Percentiles rank a stretch among this genome's conserved stretches.
These are phyloP conservation scores for Geranomyces michiganensis DNA, from an alignment of 192 early-diverging fungal species.

Conservation along the genomic window DNA sequence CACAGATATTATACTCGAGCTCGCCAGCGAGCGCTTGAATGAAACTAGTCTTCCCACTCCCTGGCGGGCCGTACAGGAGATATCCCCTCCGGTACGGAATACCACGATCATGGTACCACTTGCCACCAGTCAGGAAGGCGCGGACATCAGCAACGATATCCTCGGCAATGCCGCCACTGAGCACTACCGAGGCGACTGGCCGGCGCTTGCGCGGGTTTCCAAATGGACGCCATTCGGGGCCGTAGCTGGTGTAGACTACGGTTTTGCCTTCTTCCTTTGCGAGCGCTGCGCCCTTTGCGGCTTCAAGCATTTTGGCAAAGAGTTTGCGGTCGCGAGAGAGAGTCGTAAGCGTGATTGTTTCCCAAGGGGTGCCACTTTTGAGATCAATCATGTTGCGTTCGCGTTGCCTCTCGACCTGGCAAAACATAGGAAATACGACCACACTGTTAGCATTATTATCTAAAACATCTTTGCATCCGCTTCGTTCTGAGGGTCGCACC, in stretches of 20 bases:
- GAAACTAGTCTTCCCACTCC: constrained; percentile 72
- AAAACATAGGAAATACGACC: neutral
- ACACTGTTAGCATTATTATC: too few relatives aligned
- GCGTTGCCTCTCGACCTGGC: constrained; percentile 73
- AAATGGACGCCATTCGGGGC: constrained; percentile 96
- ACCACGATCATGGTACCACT: constrained; percentile 59
- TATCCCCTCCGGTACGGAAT: constrained; percentile 73
- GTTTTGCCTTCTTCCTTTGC: constrained; percentile 92
- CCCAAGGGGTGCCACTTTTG: constrained; percentile 89
- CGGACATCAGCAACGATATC: constrained; percentile 48
- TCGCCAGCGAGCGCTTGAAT: constrained; percentile 76
- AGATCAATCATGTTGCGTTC: constrained; percentile 90
- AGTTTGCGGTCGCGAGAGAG: constrained; percentile 77
- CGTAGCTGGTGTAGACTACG: constrained; percentile 93
- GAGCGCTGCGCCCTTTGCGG: constrained; percentile 81
- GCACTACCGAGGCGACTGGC: constrained; percentile 51
- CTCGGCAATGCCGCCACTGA: constrained; percentile 41
- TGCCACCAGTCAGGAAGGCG: constrained; percentile 45
- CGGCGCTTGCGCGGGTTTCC: constrained; percentile 85
- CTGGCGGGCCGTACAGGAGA: constrained; percentile 72
- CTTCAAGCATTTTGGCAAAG: constrained; percentile 75
- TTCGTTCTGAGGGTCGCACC: constrained; percentile 15
- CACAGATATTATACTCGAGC: constrained; percentile 76
- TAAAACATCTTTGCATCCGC: neutral
- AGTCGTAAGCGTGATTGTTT: constrained; percentile 92